phyloP scores from a whole-genome alignment of 371 early-diverging fungal species.

The Rhizopus sp. region DNA sequence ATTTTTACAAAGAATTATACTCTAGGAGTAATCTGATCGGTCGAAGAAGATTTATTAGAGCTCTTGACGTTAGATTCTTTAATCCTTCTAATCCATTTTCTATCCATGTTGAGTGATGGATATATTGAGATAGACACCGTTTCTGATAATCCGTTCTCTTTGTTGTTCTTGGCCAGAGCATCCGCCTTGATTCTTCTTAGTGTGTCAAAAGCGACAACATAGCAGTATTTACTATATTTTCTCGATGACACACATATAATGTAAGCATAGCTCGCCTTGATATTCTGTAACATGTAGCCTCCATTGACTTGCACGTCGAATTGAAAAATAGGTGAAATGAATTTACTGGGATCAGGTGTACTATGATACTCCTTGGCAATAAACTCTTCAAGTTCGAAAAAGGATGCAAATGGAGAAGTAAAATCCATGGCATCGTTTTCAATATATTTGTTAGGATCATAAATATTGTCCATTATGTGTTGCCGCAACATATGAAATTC shows the following conservation, averaged over 20 bases:
- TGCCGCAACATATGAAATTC: constrained; percentile 16
- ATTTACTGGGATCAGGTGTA: constrained; percentile 2
- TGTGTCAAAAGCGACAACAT: constrained; percentile 30
- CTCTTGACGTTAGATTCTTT: constrained; percentile 8
- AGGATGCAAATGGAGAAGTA: constrained; percentile 19
- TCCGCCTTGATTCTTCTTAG: constrained; percentile 33
- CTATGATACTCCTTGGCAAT: constrained; percentile 25
- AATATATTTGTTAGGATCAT: constrained; percentile 22
- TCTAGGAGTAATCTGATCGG: background rate
- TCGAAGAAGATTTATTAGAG: too few relatives aligned
- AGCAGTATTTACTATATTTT: constrained; percentile 31
- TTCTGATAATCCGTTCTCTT: constrained; percentile 16
- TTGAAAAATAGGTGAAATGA: constrained; percentile 18
- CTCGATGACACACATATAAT: background rate
- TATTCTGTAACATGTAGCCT: constrained; percentile 13
- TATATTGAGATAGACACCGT: constrained; percentile 10
- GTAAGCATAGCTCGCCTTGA: constrained; percentile 34
- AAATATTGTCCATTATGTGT: constrained; percentile 18
- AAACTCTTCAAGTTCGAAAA: constrained; percentile 41
- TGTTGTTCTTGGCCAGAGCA: constrained; percentile 11
- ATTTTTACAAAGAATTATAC: too few relatives aligned
- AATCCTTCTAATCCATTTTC: constrained; percentile 15
- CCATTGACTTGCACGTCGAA: constrained; percentile 20
- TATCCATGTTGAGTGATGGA: constrained; percentile 18
- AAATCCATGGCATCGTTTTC: constrained; percentile 8